Evolutionary conservation across 1,284 basidiomycete genomes (phyloP).

Genomic region (Fistulina hepatica): DNA sequence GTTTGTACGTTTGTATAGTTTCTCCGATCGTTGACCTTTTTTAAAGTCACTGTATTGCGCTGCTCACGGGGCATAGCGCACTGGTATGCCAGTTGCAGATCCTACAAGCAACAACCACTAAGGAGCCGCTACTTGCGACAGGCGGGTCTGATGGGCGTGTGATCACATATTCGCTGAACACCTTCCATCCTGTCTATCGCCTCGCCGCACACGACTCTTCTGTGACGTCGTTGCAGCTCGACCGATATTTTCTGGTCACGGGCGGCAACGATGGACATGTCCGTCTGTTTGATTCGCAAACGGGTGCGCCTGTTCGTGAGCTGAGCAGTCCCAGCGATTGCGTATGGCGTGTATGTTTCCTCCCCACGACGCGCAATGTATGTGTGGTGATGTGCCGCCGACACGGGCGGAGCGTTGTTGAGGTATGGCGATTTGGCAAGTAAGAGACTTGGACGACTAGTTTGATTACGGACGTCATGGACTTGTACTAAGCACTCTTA

Average conservation of each 20-base stretch:
- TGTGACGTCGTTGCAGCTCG: slow-evolving; percentile 86
- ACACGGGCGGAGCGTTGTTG: too few species aligned
- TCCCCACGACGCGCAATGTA: too few species aligned
- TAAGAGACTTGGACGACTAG: too few species aligned
- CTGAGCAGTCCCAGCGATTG: slow-evolving; percentile 67
- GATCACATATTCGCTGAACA: slow-evolving; percentile 72
- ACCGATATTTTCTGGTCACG: slow-evolving; percentile 68
- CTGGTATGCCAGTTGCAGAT: slow-evolving; percentile 93
- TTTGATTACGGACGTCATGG: too few species aligned
- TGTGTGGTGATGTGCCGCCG: too few species aligned
- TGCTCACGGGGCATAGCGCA: slow-evolving; percentile 88
- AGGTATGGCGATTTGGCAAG: too few species aligned
- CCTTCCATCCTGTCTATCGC: slow-evolving; percentile 31
- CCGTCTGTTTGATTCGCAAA: slow-evolving; percentile 71
- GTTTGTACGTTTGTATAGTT: slow-evolving; percentile 3
- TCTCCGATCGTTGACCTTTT: slow-evolving; percentile 3
- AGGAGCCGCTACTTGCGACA: slow-evolving; percentile 57
- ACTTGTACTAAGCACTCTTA: too few species aligned
- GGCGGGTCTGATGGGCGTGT: slow-evolving; percentile 95
- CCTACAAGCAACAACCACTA: slow-evolving; percentile 14
- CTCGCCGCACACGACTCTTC: slow-evolving; percentile 83
- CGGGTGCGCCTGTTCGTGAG: slow-evolving; percentile 66
- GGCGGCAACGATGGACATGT: slow-evolving; percentile 91
- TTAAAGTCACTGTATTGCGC: slow-evolving; percentile 65
- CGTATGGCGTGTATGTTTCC: slow-evolving; percentile 87